Base-by-base conservation (phyloP, 257 asterid genomes). In the Echium plantagineum region DNA sequence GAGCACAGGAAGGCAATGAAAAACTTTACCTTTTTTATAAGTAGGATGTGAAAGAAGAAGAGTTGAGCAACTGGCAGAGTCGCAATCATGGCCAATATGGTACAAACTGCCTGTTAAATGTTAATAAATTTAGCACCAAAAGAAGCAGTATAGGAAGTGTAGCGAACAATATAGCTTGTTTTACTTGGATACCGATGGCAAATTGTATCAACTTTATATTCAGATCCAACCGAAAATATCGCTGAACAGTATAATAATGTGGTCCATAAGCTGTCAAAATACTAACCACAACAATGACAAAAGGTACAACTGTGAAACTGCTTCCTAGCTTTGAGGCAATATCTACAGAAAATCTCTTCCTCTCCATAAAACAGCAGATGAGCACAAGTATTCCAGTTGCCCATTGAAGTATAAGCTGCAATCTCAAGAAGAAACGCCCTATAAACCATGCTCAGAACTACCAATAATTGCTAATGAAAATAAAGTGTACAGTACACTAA, bases 331-430 rank as follows among this genome's bases (percentile, higher is more conserved):
- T 89, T 77, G 95, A 59, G 78, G 90, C 71, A 67, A 93, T 81
- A 65, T 86, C 93, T 2, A 62, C 58, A 26, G 91, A 75, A 67
- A 84, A 89, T 70, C 70, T 72, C 78, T 83, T 84, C 77, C 65
- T 82, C 83, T 86, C 95, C 7, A 89, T 76, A 65, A 89, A 93
- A 77, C 99, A 93, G 63, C 80, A 77, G 69, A 93, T 70, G 55
- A 93, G 78, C 3, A 93, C 96, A 58, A 86, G 86, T 63, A 93
- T 86, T 63, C 97, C 99, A 42, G 87, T 85, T 26, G 94, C 72
- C 99, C 99, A 93, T 71, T 93, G 99, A 77, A 93, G 84, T 74
- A 86, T 76, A 70, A 93, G 95, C 99, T 93, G 97, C 91, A 86
- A 81, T 81, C 80, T 82, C 94, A 84, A 81, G 76, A 69, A 74